Conservation (phyloP, 148 eudicot genomes). For the Chenopodium formosanum region DNA sequence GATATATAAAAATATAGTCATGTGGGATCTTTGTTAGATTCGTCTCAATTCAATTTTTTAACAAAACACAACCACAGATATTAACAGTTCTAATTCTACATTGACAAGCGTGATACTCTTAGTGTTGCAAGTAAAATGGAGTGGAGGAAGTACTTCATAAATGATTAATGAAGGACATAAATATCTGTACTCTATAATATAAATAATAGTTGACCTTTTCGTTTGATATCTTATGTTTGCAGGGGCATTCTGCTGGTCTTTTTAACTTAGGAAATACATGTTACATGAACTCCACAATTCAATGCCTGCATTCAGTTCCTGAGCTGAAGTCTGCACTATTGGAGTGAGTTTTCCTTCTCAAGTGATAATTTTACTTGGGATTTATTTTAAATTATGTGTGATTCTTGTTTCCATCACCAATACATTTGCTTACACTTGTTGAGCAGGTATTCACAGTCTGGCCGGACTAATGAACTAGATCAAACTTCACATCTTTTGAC, state of each 20-base stretch:
- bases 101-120: too few relatives aligned
- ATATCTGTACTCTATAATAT: neutral
- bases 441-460: slow-evolving; percentile 76
- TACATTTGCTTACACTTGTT: slow-evolving; percentile 14
- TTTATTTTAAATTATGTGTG: neutral
- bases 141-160: neutral
- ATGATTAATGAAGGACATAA: neutral
- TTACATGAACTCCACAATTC: slow-evolving; percentile 95
- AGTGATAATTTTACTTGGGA: neutral
- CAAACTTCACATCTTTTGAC: slow-evolving; percentile 88
- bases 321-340: slow-evolving; percentile 87
- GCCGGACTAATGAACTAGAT: slow-evolving; percentile 72
- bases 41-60: too few relatives aligned
- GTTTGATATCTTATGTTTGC: slow-evolving; percentile 11
- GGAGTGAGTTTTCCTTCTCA: slow-evolving; percentile 41
- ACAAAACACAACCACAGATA: too few relatives aligned
- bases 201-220: neutral
- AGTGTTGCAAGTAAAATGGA: too few relatives aligned
- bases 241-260: slow-evolving; percentile 97
- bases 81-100: too few relatives aligned
- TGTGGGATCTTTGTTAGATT: too few relatives aligned
- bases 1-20: too few relatives aligned
- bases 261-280: slow-evolving; percentile 93
- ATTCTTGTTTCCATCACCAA: neutral
- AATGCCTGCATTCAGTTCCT: slow-evolving; percentile 94